A percentile compares a stretch with the other conserved stretches of the same genome.
These are phyloP conservation scores for Teratosphaeria gauchensis DNA, from an alignment of 2,329 filamentous ascomycete species.

Conservation along the genomic window DNA sequence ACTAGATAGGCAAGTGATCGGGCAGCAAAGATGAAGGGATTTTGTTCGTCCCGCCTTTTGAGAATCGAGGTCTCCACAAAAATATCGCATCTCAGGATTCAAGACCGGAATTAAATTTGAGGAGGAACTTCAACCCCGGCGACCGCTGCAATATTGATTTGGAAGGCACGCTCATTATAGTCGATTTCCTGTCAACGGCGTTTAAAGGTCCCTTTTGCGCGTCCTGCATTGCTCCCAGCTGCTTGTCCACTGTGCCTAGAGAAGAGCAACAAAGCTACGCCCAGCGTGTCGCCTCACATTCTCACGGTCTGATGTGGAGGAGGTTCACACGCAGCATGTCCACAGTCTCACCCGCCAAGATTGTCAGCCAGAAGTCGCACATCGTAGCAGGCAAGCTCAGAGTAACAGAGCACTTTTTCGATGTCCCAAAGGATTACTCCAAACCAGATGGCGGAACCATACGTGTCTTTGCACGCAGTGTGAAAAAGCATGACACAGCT, in stretches of 20 bases:
- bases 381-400: constrained; percentile 57
- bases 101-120: neutral
- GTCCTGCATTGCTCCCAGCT: neutral
- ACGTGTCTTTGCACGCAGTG: constrained; percentile 68
- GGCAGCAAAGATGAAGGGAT: neutral
- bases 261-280: neutral
- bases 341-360: constrained; percentile 35
- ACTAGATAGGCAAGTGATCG: neutral
- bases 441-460: constrained; percentile 53
- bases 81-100: neutral
- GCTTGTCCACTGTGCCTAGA: neutral
- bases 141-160: neutral
- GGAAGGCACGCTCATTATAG: neutral
- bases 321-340: constrained; percentile 19
- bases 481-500: constrained; percentile 55
- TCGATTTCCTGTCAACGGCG: neutral
- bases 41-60: neutral
- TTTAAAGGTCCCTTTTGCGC: neutral
- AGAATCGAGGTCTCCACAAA: neutral
- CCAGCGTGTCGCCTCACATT: neutral
- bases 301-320: neutral
- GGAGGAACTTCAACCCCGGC: neutral
- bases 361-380: constrained; percentile 37
- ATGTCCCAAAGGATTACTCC: constrained; percentile 70
- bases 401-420: constrained; percentile 75